Evolutionary conservation across 169 alveolate genomes (phyloP).

Genomic region (Plasmodium coatneyi): DNA sequence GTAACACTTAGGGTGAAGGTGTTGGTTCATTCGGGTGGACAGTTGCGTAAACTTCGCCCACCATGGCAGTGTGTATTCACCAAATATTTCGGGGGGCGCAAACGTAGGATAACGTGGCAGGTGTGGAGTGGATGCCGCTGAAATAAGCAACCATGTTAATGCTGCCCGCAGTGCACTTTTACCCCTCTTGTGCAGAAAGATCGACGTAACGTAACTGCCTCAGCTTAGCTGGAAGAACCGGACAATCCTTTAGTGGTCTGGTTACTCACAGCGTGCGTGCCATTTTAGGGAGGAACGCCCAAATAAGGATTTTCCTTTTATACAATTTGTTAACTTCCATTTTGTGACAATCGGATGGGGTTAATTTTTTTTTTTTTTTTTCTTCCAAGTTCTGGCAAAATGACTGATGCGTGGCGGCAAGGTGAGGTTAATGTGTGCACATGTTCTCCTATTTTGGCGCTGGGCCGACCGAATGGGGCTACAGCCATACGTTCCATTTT

Average conservation of each 20-base stretch:
- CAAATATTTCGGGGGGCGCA: not conserved
- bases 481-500: not conserved
- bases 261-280: not conserved
- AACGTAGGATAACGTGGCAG: not conserved
- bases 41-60: not conserved
- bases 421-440: not conserved
- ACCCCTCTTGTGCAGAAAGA: not conserved
- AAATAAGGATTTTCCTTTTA: not conserved
- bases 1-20: not conserved
- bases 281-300: not conserved
- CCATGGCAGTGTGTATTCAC: not conserved
- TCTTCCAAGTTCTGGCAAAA: not conserved
- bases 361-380: constrained; percentile 2
- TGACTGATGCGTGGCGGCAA: not conserved
- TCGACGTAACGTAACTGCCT: not conserved
- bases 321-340: not conserved
- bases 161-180: not conserved
- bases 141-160: not conserved
- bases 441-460: not conserved
- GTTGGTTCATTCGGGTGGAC: not conserved
- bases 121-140: not conserved
- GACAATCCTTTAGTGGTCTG: not conserved
- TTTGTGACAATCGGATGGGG: not conserved
- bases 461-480: not conserved
- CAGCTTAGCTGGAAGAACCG: not conserved